A percentile compares a stretch with the other conserved stretches of the same genome.
These are phyloP conservation scores for Aspergillus ruber DNA, from an alignment of 2,329 filamentous ascomycete species.

Conservation along the genomic window DNA sequence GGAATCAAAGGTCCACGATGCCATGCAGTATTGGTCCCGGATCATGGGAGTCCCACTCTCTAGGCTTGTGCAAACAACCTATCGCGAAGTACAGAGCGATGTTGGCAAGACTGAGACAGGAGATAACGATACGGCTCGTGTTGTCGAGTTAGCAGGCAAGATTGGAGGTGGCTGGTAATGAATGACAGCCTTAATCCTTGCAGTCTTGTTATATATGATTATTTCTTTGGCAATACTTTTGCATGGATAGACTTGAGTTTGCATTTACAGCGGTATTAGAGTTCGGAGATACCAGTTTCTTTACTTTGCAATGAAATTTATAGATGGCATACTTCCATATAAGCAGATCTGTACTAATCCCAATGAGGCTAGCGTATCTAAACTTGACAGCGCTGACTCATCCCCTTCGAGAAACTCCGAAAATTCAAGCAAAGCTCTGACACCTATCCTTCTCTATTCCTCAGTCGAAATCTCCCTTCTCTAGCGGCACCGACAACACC, in stretches of 20 bases:
- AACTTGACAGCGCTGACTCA: neutral
- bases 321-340: neutral
- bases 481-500: neutral
- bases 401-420: neutral
- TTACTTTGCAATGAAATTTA: neutral
- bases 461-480: neutral
- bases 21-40: conserved; percentile 68
- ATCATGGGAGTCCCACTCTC: conserved; percentile 64
- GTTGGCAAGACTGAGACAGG: conserved; percentile 66
- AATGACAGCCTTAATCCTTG: neutral
- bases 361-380: neutral
- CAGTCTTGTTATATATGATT: neutral
- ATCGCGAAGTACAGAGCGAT: conserved; percentile 87
- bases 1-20: conserved; percentile 49
- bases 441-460: neutral
- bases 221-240: neutral
- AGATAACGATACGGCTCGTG: conserved; percentile 66
- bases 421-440: neutral
- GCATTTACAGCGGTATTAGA: neutral
- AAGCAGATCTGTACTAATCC: neutral
- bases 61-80: conserved; percentile 76
- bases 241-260: neutral
- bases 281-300: neutral
- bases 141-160: conserved; percentile 82
- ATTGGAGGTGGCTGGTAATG: conserved; percentile 86